Evolutionary conservation across 495 filamentous ascomycete genomes (phyloP).

Genomic region (Hamigera avellanea): DNA sequence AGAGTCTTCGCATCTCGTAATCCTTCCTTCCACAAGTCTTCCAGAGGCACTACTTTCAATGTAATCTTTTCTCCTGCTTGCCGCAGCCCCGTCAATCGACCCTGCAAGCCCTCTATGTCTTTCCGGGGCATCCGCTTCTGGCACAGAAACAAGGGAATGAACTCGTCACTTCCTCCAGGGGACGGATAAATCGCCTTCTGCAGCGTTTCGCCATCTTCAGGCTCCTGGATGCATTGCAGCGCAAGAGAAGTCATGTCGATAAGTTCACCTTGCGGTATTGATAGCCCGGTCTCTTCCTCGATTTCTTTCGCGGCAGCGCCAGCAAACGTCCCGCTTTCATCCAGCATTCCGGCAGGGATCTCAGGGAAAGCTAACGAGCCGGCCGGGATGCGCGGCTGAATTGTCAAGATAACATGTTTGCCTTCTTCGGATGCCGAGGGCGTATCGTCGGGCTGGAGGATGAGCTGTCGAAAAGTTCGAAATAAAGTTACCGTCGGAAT

Average conservation of each 20-base stretch:
- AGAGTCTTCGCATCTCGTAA: slow-evolving; percentile 70
- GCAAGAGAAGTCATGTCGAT: slow-evolving; percentile 59
- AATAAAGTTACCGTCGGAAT: neutral
- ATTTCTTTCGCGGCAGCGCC: slow-evolving; percentile 77
- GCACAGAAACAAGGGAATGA: slow-evolving; percentile 65
- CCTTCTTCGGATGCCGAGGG: slow-evolving; percentile 24
- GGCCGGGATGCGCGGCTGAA: slow-evolving; percentile 74
- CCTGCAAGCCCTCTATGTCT: slow-evolving; percentile 57
- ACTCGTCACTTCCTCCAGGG: slow-evolving; percentile 76
- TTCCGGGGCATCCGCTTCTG: slow-evolving; percentile 53
- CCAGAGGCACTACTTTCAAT: slow-evolving; percentile 58
- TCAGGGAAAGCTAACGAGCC: slow-evolving; percentile 67
- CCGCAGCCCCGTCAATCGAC: slow-evolving; percentile 66
- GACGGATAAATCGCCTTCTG: slow-evolving; percentile 62
- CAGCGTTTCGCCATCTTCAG: slow-evolving; percentile 24
- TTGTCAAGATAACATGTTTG: slow-evolving; percentile 63
- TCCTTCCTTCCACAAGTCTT: slow-evolving; percentile 67
- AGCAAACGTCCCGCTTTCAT: slow-evolving; percentile 61
- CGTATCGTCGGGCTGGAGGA: slow-evolving; percentile 63
- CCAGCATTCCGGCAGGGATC: slow-evolving; percentile 84
- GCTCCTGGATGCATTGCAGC: slow-evolving; percentile 17
- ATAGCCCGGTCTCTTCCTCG: slow-evolving; percentile 63
- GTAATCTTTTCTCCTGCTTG: slow-evolving; percentile 77
- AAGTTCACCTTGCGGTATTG: slow-evolving; percentile 43
- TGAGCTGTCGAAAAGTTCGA: slow-evolving; percentile 24